Conservation (phyloP, 1,284 basidiomycete genomes). For the Chiua sp. region DNA sequence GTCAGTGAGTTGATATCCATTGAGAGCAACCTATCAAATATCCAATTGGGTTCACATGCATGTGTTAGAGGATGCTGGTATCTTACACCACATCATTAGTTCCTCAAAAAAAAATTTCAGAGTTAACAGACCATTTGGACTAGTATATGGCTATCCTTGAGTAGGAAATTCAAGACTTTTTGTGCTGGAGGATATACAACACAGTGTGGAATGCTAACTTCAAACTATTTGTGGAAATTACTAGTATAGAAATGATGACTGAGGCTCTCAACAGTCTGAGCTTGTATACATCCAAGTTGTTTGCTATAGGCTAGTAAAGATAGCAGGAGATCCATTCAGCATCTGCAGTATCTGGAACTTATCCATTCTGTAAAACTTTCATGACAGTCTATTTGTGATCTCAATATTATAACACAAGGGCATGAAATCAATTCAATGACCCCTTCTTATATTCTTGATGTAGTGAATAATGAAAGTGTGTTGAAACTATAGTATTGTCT, state of each 20-base stretch:
- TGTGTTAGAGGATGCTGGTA: neutral
- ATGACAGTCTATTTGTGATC: neutral
- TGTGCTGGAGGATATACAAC: no score
- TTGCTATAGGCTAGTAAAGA: neutral
- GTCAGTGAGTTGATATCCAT: neutral
- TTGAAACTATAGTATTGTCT: no score
- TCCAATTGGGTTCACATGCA: constrained; percentile 1
- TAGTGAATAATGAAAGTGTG: neutral
- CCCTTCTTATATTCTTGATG: neutral
- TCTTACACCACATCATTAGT: constrained; percentile 9
- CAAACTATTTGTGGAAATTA: no score
- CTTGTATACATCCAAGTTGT: neutral
- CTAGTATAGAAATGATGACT: no score
- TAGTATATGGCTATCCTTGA: no score
- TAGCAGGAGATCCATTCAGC: neutral
- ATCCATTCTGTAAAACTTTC: neutral
- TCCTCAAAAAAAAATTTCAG: neutral
- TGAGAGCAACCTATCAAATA: neutral
- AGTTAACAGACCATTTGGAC: neutral
- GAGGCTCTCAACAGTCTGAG: no score
- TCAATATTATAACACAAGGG: neutral
- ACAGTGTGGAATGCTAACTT: no score
- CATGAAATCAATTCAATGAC: neutral
- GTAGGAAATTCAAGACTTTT: no score
- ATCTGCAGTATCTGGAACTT: neutral